phyloP scores from a whole-genome alignment of 83 land plant species.

The Picea engelmannii region DNA sequence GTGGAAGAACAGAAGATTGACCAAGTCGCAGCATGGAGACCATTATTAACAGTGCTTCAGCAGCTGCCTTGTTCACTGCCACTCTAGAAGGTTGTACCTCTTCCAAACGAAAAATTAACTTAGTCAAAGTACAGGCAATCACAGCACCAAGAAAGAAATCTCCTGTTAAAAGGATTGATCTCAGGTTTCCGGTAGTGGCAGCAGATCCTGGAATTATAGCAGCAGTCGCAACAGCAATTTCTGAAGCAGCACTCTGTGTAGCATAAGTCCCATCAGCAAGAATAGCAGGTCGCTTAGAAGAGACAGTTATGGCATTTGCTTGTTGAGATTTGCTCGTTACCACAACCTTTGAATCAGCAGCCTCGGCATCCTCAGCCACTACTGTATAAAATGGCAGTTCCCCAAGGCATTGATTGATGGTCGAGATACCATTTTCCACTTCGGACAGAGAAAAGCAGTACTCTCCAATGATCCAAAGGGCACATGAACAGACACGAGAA shows the following conservation, averaged over 20 bases:
- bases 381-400: constrained; percentile 73
- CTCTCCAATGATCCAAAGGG: constrained; percentile 93
- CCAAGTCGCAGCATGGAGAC: constrained; percentile 71
- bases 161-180: constrained; percentile 73
- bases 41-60: constrained; percentile 50
- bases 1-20: constrained; percentile 49
- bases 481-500: constrained; percentile 79
- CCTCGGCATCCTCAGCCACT: constrained; percentile 63
- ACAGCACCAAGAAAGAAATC: constrained; percentile 90
- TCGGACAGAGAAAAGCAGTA: constrained; percentile 75
- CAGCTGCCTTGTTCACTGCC: constrained; percentile 58
- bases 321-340: constrained; percentile 23
- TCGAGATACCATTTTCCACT: constrained; percentile 75
- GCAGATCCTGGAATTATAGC: constrained; percentile 42
- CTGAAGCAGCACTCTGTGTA: constrained; percentile 89
- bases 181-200: constrained; percentile 62
- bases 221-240: constrained; percentile 59
- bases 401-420: constrained; percentile 86
- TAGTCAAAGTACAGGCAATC: constrained; percentile 71
- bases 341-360: constrained; percentile 28
- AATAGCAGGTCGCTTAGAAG: constrained; percentile 78
- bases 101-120: constrained; percentile 62
- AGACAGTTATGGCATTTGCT: constrained; percentile 33
- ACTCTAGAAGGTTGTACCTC: constrained; percentile 54
- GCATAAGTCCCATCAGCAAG: constrained; percentile 96